These are phyloP conservation scores for Wickerhamiella pararugosa DNA, from an alignment of 1,139 yeast species.

Conservation along the genomic window DNA sequence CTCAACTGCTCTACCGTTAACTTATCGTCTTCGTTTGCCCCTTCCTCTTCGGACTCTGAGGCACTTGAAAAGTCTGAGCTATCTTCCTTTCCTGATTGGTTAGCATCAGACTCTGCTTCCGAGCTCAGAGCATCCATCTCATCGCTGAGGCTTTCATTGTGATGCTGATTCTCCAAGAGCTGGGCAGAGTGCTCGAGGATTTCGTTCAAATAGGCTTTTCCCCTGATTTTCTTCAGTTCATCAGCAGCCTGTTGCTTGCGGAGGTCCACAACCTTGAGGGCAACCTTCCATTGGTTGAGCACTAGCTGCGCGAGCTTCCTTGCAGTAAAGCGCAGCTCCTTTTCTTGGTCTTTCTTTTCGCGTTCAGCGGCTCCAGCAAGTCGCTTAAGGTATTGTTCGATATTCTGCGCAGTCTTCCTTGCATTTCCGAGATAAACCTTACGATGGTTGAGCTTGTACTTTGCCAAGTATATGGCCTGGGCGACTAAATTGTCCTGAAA, in stretches of 20 bases:
- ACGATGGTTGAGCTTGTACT: constrained; percentile 52
- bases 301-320: constrained; percentile 72
- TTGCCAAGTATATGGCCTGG: constrained; percentile 65
- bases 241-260: constrained; percentile 24
- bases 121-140: constrained; percentile 6
- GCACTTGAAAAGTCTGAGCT: constrained; percentile 12
- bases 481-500: constrained; percentile 53
- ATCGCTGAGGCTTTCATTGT: constrained; percentile 9
- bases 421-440: constrained; percentile 53
- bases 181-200: constrained; percentile 88
- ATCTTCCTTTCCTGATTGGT: background rate
- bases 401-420: constrained; percentile 61
- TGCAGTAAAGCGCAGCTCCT: constrained; percentile 45
- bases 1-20: constrained; percentile 52
- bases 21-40: constrained; percentile 32
- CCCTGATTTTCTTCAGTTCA: constrained; percentile 50
- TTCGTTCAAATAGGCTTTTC: constrained; percentile 75
- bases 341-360: constrained; percentile 44
- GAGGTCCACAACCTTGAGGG: constrained; percentile 58
- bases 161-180: constrained; percentile 39
- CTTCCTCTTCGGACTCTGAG: constrained; percentile 18
- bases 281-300: constrained; percentile 79
- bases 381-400: constrained; percentile 77
- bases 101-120: constrained; percentile 6
- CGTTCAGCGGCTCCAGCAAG: constrained; percentile 82